phyloP scores from a whole-genome alignment of 1,139 yeast genomes.

The Candida pseudoviswanathii region DNA sequence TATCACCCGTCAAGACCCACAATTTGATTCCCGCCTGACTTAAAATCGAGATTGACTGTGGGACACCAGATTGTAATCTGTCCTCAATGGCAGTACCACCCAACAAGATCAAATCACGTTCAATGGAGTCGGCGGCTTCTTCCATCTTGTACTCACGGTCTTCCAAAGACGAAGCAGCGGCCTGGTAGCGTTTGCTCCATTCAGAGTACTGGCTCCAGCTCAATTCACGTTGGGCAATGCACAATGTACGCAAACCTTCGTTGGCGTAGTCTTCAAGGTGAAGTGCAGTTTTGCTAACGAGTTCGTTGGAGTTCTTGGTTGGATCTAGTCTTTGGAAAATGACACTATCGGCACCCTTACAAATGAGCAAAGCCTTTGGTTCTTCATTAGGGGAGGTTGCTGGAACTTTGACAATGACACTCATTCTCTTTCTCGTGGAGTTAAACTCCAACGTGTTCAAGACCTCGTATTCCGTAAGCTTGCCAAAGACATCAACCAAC shows the following conservation, averaged over 20 bases:
- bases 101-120: slow-evolving; percentile 65
- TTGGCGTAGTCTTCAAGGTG: slow-evolving; percentile 94
- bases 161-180: slow-evolving; percentile 74
- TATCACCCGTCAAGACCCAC: slow-evolving; percentile 98
- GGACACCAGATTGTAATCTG: slow-evolving; percentile 93
- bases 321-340: slow-evolving; percentile 72
- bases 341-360: slow-evolving; percentile 94
- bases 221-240: slow-evolving; percentile 83
- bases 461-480: slow-evolving; percentile 67
- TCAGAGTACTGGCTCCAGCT: slow-evolving; percentile 58
- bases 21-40: slow-evolving; percentile 91
- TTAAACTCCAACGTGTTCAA: slow-evolving; percentile 82
- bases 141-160: slow-evolving; percentile 81
- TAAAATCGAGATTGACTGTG: slow-evolving; percentile 83
- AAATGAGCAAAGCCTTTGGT: slow-evolving; percentile 43
- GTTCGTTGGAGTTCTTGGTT: slow-evolving; percentile 32
- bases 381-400: slow-evolving; percentile 38
- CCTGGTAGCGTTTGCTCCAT: slow-evolving; percentile 73
- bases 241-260: slow-evolving; percentile 92
- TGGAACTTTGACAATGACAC: slow-evolving; percentile 38
- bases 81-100: slow-evolving; percentile 99
- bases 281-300: slow-evolving; percentile 58
- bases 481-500: slow-evolving; percentile 74
- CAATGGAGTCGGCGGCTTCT: slow-evolving; percentile 77
- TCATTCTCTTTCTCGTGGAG: slow-evolving; percentile 85